Evolutionary conservation across 2,329 filamentous ascomycete genomes (phyloP).

Genomic region (Penicillium sp.): DNA sequence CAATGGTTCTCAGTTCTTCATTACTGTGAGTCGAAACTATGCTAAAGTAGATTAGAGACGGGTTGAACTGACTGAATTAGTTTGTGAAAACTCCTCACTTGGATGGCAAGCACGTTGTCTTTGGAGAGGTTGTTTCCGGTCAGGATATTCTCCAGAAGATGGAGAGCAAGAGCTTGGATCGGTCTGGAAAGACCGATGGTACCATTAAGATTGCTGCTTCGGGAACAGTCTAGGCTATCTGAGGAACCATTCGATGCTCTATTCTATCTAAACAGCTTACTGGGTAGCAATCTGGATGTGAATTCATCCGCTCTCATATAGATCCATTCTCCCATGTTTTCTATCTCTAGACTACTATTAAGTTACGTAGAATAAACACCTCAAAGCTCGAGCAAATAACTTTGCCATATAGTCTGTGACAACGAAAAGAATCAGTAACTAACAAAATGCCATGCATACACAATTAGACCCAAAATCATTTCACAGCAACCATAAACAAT

Average conservation of each 20-base stretch:
- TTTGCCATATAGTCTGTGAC: too few relatives aligned
- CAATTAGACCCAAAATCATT: not conserved
- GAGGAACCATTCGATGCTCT: not conserved
- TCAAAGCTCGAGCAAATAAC: fast-evolving
- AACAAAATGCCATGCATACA: not conserved
- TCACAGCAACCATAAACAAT: conserved; percentile 55
- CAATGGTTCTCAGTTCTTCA: conserved; percentile 69
- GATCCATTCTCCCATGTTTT: not conserved
- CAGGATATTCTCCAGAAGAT: conserved; percentile 55
- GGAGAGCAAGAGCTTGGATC: conserved; percentile 38
- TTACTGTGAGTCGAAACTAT: conserved; percentile 52
- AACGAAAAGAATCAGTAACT: not conserved
- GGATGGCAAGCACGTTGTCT: conserved; percentile 65
- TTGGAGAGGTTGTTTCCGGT: conserved; percentile 57
- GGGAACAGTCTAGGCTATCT: not conserved
- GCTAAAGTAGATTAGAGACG: too few relatives aligned
- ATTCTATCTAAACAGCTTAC: not conserved
- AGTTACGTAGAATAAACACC: not conserved
- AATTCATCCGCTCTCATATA: not conserved
- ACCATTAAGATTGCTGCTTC: conserved; percentile 12
- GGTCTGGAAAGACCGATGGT: conserved; percentile 6
- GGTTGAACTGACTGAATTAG: not conserved
- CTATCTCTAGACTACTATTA: not conserved
- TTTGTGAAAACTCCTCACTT: conserved; percentile 58
- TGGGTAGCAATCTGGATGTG: not conserved